Evolutionary conservation across 805 yeast genomes (phyloP).

Genomic region (Zygotorulaspora florentina): DNA sequence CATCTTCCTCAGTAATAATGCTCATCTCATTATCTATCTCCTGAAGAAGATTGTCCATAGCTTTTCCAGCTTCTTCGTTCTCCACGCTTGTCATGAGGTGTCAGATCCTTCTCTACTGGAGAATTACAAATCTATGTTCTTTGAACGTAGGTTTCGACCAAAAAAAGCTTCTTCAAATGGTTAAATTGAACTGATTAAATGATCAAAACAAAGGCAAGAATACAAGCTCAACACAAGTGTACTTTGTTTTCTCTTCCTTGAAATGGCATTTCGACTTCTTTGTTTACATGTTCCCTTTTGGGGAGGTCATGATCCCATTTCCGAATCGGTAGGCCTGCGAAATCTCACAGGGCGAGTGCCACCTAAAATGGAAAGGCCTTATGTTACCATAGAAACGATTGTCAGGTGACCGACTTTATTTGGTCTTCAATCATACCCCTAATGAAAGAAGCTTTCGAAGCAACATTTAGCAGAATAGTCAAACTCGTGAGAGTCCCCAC

Average conservation of each 20-base stretch:
- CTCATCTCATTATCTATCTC: slow-evolving; percentile 32
- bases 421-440: neutral
- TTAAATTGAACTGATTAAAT: too few relatives aligned
- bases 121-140: neutral
- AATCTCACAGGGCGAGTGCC: neutral
- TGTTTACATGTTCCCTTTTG: neutral
- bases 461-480: neutral
- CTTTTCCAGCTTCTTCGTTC: slow-evolving; percentile 8
- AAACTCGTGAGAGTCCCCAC: too few relatives aligned
- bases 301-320: neutral
- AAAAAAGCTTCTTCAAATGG: too few relatives aligned
- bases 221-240: neutral
- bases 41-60: slow-evolving; percentile 29
- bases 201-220: too few relatives aligned
- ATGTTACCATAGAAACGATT: neutral
- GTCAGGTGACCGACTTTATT: neutral
- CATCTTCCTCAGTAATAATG: neutral
- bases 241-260: neutral
- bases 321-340: neutral
- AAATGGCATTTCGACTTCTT: neutral
- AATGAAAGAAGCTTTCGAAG: neutral
- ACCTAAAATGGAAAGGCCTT: neutral
- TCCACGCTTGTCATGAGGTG: neutral
- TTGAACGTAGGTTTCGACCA: neutral
- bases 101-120: neutral